phyloP scores from a whole-genome alignment of 805 yeast species.

The Monosporozyma yasuniensis region DNA sequence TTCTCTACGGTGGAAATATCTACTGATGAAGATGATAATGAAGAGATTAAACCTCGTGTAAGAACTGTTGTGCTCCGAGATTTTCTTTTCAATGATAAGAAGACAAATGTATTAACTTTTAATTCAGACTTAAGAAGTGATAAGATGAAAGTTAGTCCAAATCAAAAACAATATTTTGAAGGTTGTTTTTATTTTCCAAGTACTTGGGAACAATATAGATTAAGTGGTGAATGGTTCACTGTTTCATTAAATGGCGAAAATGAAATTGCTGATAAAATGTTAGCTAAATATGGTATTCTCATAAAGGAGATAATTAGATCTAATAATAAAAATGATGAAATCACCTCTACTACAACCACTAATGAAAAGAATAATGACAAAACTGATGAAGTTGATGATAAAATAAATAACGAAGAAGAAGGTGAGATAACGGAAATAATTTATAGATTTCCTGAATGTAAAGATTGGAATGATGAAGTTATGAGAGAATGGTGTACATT shows the following conservation, averaged over 20 bases:
- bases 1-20: slow-evolving; percentile 50
- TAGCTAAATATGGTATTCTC: slow-evolving; percentile 5
- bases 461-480: slow-evolving; percentile 64
- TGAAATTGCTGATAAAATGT: background rate
- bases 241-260: slow-evolving; percentile 25
- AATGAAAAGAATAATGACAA: slow-evolving; percentile 1
- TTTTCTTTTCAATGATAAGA: slow-evolving; percentile 60
- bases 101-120: slow-evolving; percentile 58
- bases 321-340: background rate
- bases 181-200: slow-evolving; percentile 66
- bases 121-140: slow-evolving; percentile 64
- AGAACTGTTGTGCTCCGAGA: slow-evolving; percentile 69
- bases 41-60: slow-evolving; percentile 44
- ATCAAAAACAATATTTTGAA: slow-evolving; percentile 49
- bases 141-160: slow-evolving; percentile 44
- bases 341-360: background rate
- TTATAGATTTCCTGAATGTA: slow-evolving; percentile 21
- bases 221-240: slow-evolving; percentile 55
- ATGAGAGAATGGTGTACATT: slow-evolving; percentile 53
- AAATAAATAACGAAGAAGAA: slow-evolving; percentile 1
- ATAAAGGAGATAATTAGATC: background rate
- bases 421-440: slow-evolving; percentile 1
- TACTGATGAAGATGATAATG: background rate
- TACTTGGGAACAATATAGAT: slow-evolving; percentile 58
- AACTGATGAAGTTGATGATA: slow-evolving; percentile 1